Evolutionary conservation across 179 eudicot genomes (phyloP), one percentile per base, ranked within the genome.

Genomic region (Drosera spatulata): DNA sequence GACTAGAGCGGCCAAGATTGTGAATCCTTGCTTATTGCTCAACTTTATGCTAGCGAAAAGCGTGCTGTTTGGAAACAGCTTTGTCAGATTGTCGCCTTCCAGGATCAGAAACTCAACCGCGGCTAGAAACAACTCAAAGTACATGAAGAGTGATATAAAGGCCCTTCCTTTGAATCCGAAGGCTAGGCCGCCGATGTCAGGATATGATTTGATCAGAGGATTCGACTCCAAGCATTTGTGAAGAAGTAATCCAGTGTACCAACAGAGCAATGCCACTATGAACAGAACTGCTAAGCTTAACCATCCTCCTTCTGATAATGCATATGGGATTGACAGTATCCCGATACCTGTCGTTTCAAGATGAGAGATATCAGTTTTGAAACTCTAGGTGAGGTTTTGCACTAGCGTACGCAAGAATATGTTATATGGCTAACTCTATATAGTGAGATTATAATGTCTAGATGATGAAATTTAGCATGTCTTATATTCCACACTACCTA

Each of bases 251-350:
- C 85, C 84, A 0, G 91, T 72, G 73, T 85, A 85, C 38, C 61
- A 78, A 61, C 83, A 55, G 46, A 74, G 67, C 3, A 60, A 0
- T 7, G 85, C 77, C 59, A 82, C 73, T 12, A 69, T 50, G 8
- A 82, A 61, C 1, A 85, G 73, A 11, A 82, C 45, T 22, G 73
- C 55, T 55, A 85, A 64, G 64, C 87, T 81, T 38, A 80, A 49
- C 93, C 93, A 85, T 6, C 93, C 93, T 67, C 87, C 84, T 76
- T 71, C 48, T 39, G 85, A 61, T 42, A 85, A 64, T 10, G 87
- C 93, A 63, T 74, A 85, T 14, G 93, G 84, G 38, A 75, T 67
- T 5, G 93, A 74, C 9, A 85, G 59, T 6, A 85, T 70, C 45
- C 82, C 87, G 37, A 80, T 82, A 48, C 84, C 81, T 77, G 55